Evolutionary conservation across 768 basidiomycete species (phyloP), one percentile per base, ranked within the genome.

Genomic region (Mycena vitilis): DNA sequence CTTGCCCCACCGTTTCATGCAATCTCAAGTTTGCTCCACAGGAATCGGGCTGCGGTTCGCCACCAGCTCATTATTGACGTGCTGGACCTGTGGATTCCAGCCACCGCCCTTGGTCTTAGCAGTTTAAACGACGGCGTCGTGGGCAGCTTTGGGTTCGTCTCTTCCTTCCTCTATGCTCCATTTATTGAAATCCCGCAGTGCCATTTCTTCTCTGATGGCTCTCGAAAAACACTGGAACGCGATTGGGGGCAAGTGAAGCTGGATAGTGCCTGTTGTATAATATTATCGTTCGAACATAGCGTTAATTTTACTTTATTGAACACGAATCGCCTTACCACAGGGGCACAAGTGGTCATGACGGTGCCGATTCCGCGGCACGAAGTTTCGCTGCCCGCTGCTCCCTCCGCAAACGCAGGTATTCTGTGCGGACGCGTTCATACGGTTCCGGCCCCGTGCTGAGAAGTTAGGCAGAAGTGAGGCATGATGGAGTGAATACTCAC

Each of bases 61-160:
- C 87, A 88, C 71, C 98, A 99, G 79, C 87, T 99, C 73, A 80
- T 91, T 62, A 89, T 94, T 66, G 98, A 99, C 78, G 75, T 88
- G 22, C 83, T 96, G 65, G 98, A 99, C 77, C 79, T 95, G 66
- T 96, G 92, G 90, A 89, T 96, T 73, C 98, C 98, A 7, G 93
- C 95, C 9, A 90, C 91, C 22, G 91, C 87, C 65, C 85, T 96
- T 47, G 94, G 92, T 18, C 81, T 93, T 60, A 85, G 90, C 70
- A 86, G 87, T 71, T 73, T 96, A 71, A 95, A 92, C 75, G 98
- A 99, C 68, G 96, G 97, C 30, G 75, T 88, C 22, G 81, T 97
- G 36, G 97, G 98, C 62, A 83, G 94, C 65, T 85, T 94, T 70
- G 98, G 97, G 95, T 97, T 68, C 54, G 75, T 78, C 53, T 61